These are phyloP conservation scores for Trichosporon sp. DNA, from an alignment of 1,284 basidiomycete species.

Conservation along the genomic window DNA sequence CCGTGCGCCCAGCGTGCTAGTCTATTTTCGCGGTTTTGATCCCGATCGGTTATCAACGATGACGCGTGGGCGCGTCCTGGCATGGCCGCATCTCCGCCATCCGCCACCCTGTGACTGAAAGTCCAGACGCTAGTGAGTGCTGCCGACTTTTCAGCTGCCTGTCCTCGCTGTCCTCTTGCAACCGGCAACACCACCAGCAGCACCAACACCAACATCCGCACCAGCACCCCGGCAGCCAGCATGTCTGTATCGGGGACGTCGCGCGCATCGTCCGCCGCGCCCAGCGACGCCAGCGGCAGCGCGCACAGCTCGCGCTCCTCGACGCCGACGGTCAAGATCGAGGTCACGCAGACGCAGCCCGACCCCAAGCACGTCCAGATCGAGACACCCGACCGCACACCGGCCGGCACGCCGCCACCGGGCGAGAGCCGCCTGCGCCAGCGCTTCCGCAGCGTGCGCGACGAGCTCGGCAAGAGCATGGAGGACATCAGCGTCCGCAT, in stretches of 20 bases:
- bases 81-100: background rate
- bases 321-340: background rate
- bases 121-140: background rate
- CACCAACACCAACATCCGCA: no score
- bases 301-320: background rate
- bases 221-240: background rate
- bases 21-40: background rate
- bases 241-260: background rate
- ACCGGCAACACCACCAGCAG: background rate
- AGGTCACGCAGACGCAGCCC: background rate
- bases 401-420: background rate
- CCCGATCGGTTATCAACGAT: constrained; percentile 3
- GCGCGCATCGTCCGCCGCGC: background rate
- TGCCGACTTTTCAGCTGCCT: background rate
- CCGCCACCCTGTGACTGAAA: background rate
- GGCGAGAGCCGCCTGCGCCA: constrained; percentile 7
- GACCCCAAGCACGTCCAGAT: background rate
- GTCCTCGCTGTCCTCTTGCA: background rate
- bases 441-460: constrained; percentile 15
- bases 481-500: constrained; percentile 41
- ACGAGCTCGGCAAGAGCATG: constrained; percentile 23
- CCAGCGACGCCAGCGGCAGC: background rate
- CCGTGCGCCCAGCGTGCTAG: background rate
- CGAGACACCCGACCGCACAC: background rate
- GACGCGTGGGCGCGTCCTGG: background rate